Evolutionary conservation across 257 asterid genomes (phyloP), one percentile per base, ranked within the genome.

Genomic region (Cordia subcordata): DNA sequence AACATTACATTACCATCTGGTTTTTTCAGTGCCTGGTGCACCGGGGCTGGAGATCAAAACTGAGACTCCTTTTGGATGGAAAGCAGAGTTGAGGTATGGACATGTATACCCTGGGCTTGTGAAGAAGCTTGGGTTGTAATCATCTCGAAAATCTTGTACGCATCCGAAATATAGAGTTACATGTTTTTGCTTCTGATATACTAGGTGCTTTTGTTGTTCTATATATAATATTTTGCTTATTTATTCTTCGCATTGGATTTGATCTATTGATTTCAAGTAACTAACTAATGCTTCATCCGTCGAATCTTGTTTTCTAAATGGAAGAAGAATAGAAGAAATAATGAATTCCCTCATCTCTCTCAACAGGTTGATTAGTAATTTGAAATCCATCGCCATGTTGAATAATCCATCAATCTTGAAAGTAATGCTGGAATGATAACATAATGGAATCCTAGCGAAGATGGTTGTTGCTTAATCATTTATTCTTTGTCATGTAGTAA

Each of bases 191-290:
- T 40, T 61, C 5, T 21, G 17, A 10, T 60, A 56, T 50, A 60
- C 20, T 23, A 39, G 27, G 12, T 51, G 23, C 52, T 44, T 49
- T 52, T 49, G 22, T 42, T 42, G 47, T 11, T 11, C 33, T 44
- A 17, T 16, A 50, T 16, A 47, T 11, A n/a, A 19, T 10, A 63
- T 51, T 60, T 42, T 60, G 46, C 51, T 37, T 16, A 65, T 64
- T n/a, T n/a, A n/a, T 65, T 60, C 22, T 61, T 74, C 20, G 55
- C 18, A 15, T 42, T 44, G 46, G 55, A 9, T 33, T 64, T 60
- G 17, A 47, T 27, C 55, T 45, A 64, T 49, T 16, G 63, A 72
- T 70, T 27, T 27, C 35, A 27, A 6, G 35, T 27, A 27, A 6
- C 35, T 27, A 27, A 27, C 35, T 27, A 27, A 27, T 27, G 35